Evolutionary conservation across 345 rosid species (phyloP).

Genomic region (Dovyalis caffra): DNA sequence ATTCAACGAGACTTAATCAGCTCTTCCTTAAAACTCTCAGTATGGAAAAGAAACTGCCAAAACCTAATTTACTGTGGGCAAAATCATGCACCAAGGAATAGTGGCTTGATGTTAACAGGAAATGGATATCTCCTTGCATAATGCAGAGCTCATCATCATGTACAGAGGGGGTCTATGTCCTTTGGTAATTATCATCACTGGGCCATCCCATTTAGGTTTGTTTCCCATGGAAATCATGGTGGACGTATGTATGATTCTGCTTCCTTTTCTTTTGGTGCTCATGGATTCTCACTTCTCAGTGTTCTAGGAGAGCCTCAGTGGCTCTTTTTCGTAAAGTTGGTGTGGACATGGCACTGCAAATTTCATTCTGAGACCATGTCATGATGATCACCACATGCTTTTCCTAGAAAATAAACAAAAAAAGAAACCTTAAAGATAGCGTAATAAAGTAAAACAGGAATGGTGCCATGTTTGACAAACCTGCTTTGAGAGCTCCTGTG

Average conservation of each 20-base stretch:
- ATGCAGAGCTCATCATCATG: conserved; percentile 17
- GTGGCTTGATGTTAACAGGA: conserved; percentile 8
- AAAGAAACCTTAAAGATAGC: conserved; percentile 1
- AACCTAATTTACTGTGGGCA: not conserved
- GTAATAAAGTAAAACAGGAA: not conserved
- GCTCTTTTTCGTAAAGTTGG: conserved; percentile 22
- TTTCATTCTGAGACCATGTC: conserved; percentile 18
- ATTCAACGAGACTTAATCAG: not conserved
- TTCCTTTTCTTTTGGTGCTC: conserved; percentile 1
- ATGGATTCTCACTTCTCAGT: conserved; percentile 9
- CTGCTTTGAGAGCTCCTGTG: conserved; percentile 3
- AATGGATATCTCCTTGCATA: conserved; percentile 3
- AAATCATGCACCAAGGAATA: conserved; percentile 1
- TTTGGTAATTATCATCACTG: conserved; percentile 25
- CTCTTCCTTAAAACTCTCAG: not conserved
- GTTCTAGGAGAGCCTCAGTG: conserved; percentile 8
- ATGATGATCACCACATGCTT: conserved; percentile 28
- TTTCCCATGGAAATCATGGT: conserved; percentile 25
- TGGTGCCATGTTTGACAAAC: conserved; percentile 3
- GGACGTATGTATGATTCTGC: conserved; percentile 13
- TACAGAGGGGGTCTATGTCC: conserved; percentile 7
- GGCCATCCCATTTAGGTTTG: conserved; percentile 44
- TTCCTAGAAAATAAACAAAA: conserved; percentile 3
- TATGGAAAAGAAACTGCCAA: not conserved
- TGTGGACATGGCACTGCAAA: conserved; percentile 14